These are phyloP conservation scores for Plantago ovata DNA, from an alignment of 257 asterid genomes.

Conservation along the genomic window DNA sequence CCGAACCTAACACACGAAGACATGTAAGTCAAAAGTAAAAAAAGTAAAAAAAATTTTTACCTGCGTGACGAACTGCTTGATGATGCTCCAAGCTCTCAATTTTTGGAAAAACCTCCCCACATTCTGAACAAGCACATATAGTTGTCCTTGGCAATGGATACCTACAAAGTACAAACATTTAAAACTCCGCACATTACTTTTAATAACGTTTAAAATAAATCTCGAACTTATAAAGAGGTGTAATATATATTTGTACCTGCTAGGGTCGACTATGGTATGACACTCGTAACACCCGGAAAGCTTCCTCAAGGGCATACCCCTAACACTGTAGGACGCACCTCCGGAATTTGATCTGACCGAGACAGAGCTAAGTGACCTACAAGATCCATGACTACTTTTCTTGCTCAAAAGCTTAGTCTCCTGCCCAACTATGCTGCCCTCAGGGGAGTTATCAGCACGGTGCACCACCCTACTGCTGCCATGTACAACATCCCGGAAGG, in stretches of 20 bases:
- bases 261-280: slow-evolving; percentile 74
- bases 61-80: slow-evolving; percentile 89
- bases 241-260: slow-evolving; percentile 39
- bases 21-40: background rate
- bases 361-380: slow-evolving; percentile 27
- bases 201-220: background rate
- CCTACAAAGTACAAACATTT: slow-evolving; percentile 23
- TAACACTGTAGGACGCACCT: slow-evolving; percentile 25
- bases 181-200: background rate
- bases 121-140: slow-evolving; percentile 71
- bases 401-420: slow-evolving; percentile 57
- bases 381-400: slow-evolving; percentile 34
- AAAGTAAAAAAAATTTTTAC: slow-evolving; percentile 37
- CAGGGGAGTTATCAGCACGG: slow-evolving; percentile 78
- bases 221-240: too few relatives aligned
- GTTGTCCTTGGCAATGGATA: slow-evolving; percentile 79
- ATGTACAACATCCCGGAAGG: slow-evolving; percentile 56
- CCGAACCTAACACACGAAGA: background rate
- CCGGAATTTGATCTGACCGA: slow-evolving; percentile 32
- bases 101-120: slow-evolving; percentile 92
- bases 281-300: slow-evolving; percentile 94
- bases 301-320: slow-evolving; percentile 78
- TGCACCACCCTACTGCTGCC: slow-evolving; percentile 68
- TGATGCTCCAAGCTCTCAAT: slow-evolving; percentile 88
- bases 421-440: slow-evolving; percentile 47